These are phyloP conservation scores for Vanrija sp. DNA, from an alignment of 1,284 basidiomycete species.

Conservation along the genomic window DNA sequence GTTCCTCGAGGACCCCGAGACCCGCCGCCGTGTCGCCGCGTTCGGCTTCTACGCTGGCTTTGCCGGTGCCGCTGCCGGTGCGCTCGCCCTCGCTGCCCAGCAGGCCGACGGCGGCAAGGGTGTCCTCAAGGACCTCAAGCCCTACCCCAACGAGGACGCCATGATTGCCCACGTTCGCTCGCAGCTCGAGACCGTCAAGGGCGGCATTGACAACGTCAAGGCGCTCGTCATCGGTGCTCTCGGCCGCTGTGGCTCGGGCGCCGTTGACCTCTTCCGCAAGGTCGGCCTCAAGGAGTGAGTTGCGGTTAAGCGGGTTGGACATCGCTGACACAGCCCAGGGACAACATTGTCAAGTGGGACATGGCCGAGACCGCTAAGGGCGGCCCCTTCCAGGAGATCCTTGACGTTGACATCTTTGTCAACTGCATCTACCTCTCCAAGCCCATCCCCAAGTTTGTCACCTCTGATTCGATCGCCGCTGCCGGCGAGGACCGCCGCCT, in stretches of 20 bases:
- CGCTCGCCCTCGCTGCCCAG: slow-evolving; percentile 73
- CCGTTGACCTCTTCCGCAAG: slow-evolving; percentile 91
- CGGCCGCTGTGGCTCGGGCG: slow-evolving; percentile 93
- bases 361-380: slow-evolving; percentile 94
- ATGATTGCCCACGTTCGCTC: slow-evolving; percentile 72
- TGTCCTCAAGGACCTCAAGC: slow-evolving; percentile 64
- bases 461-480: slow-evolving; percentile 64
- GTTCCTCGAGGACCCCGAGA: slow-evolving; percentile 81
- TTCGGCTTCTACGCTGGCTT: slow-evolving; percentile 99
- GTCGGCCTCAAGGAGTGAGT: slow-evolving; percentile 81
- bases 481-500: slow-evolving; percentile 70
- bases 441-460: slow-evolving; percentile 85
- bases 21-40: slow-evolving; percentile 85
- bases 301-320: not conserved
- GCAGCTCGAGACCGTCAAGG: slow-evolving; percentile 58
- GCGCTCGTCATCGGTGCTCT: slow-evolving; percentile 95
- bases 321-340: slow-evolving; percentile 53
- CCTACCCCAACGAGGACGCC: slow-evolving; percentile 72
- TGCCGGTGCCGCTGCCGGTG: slow-evolving; percentile 91
- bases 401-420: slow-evolving; percentile 97
- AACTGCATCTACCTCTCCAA: slow-evolving; percentile 98
- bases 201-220: slow-evolving; percentile 67
- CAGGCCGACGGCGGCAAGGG: slow-evolving; percentile 58
- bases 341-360: slow-evolving; percentile 97
- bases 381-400: slow-evolving; percentile 92